Conservation (phyloP, 345 rosid species). For the Pistacia atlantica region DNA sequence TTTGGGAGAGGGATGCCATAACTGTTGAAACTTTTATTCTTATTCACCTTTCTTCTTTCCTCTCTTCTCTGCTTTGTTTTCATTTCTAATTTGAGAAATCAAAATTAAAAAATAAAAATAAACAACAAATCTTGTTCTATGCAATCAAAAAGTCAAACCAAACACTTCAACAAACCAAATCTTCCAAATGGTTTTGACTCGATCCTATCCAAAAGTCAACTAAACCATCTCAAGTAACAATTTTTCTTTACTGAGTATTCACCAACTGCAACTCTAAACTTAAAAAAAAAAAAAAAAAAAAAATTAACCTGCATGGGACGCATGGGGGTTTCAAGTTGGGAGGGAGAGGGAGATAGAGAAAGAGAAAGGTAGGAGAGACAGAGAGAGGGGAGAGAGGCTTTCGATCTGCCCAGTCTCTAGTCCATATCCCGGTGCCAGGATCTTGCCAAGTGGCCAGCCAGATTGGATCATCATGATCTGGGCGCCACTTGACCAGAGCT, state of each 20-base stretch:
- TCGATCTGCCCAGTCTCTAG: too few species aligned
- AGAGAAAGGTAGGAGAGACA: slow-evolving; percentile 63
- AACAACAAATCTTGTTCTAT: slow-evolving; percentile 11
- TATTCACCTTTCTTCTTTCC: too few species aligned
- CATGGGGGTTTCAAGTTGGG: slow-evolving; percentile 97
- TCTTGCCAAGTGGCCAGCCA: too few species aligned
- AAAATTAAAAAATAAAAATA: slow-evolving; percentile 14
- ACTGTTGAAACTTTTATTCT: too few species aligned
- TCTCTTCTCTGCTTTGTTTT: too few species aligned
- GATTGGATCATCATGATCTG: too few species aligned
- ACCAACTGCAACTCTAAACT: neutral
- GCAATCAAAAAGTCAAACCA: slow-evolving; percentile 2
- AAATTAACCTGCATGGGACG: slow-evolving; percentile 87
- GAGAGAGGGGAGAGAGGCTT: neutral
- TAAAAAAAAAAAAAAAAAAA: neutral
- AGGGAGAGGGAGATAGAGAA: slow-evolving; percentile 90
- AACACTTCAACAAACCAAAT: slow-evolving; percentile 13
- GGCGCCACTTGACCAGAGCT: too few species aligned
- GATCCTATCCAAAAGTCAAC: neutral
- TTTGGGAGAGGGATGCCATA: too few species aligned
- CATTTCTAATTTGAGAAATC: slow-evolving; percentile 63
- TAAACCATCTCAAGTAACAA: neutral
- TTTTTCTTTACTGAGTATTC: neutral
- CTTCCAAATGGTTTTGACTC: neutral
- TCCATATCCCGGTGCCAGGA: too few species aligned